Evolutionary conservation across 1,284 basidiomycete species (phyloP).

Genomic region (Peniophora sp.): DNA sequence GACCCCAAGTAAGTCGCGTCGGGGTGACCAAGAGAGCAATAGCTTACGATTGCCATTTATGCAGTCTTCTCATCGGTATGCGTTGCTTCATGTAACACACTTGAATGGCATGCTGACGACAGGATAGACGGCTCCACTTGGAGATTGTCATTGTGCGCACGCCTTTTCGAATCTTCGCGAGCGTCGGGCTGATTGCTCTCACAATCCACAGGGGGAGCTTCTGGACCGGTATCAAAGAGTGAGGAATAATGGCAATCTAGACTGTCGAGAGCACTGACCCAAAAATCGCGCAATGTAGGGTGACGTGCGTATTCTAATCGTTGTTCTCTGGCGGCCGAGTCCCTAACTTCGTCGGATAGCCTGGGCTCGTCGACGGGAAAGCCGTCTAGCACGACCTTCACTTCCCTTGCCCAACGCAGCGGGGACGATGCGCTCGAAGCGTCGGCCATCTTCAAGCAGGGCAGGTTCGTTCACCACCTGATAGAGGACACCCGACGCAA

Average conservation of each 20-base stretch:
- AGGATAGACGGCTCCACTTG: slow-evolving; percentile 18
- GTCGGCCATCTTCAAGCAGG: slow-evolving; percentile 34
- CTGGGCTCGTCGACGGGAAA: slow-evolving; percentile 35
- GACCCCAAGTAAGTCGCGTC: slow-evolving; percentile 39
- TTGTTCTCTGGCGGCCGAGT: no score
- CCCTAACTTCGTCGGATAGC: slow-evolving; percentile 10
- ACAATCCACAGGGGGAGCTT: slow-evolving; percentile 16
- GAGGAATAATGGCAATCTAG: slow-evolving; percentile 7
- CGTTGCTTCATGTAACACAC: background rate
- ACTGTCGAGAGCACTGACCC: background rate
- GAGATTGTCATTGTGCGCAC: slow-evolving; percentile 28
- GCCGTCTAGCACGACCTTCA: slow-evolving; percentile 26
- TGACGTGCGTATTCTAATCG: background rate
- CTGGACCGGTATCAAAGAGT: slow-evolving; percentile 44
- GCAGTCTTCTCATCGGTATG: slow-evolving; percentile 17
- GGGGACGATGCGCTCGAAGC: slow-evolving; percentile 38
- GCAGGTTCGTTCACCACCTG: slow-evolving; percentile 36
- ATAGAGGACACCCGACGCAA: slow-evolving; percentile 35
- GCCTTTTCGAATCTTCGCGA: no score
- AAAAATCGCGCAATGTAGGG: background rate
- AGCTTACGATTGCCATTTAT: background rate
- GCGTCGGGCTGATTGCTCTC: no score
- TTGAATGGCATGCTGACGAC: background rate
- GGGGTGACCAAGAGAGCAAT: background rate
- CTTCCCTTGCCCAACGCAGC: slow-evolving; percentile 37